Conservation (phyloP, 331 rosid species). For the Pyracantha coccinea region DNA sequence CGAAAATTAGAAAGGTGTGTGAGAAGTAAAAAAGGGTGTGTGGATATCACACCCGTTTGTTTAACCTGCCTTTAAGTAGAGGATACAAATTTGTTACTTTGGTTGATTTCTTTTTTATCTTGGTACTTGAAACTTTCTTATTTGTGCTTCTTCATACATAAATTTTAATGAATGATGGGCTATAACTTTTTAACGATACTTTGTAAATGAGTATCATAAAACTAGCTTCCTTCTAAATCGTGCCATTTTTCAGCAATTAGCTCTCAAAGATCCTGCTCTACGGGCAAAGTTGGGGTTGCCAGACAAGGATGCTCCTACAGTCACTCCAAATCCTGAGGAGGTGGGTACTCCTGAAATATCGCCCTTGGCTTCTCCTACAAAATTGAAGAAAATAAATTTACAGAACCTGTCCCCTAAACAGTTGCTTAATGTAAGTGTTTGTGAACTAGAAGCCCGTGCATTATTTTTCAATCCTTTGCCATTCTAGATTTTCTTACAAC, state of each 20-base stretch:
- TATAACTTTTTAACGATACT: background rate
- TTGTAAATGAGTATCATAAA: background rate
- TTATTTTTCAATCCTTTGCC: conserved; percentile 3
- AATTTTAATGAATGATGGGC: background rate
- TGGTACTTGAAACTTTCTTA: background rate
- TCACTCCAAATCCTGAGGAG: conserved; percentile 20
- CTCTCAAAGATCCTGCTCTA: conserved; percentile 58
- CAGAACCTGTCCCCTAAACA: conserved; percentile 59
- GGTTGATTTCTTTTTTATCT: background rate
- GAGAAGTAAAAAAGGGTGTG: no score
- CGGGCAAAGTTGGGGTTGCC: conserved; percentile 61
- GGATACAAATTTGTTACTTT: background rate
- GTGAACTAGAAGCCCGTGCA: conserved; percentile 11
- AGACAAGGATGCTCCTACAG: conserved; percentile 23
- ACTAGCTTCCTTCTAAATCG: background rate
- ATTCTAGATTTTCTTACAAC: background rate
- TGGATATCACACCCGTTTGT: no score
- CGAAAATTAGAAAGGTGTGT: no score
- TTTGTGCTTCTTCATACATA: background rate
- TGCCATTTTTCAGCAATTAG: conserved; percentile 52
- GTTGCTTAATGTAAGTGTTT: conserved; percentile 58
- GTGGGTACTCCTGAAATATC: conserved; percentile 21
- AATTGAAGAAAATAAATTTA: conserved; percentile 30
- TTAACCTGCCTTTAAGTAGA: background rate
- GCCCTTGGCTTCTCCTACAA: conserved; percentile 42